Percentiles rank a stretch among this genome's conserved stretches.
phyloP scores from a whole-genome alignment of 2,329 filamentous ascomycete genomes.

The Fusarium decemcellulare region DNA sequence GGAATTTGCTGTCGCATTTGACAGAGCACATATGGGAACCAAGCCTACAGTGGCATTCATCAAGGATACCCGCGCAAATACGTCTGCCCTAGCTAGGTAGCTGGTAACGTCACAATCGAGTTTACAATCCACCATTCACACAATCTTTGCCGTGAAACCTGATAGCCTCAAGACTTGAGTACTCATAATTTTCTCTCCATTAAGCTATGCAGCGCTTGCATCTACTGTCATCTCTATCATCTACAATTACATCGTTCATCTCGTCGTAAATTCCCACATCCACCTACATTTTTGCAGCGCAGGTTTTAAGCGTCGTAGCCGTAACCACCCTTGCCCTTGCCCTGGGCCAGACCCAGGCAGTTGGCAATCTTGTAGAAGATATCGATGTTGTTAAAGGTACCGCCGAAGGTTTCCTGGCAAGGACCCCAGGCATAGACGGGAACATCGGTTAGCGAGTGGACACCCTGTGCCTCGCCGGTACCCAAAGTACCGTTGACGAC shows the following conservation, averaged over 20 bases:
- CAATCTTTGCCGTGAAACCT: background rate
- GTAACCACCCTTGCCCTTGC: constrained; percentile 38
- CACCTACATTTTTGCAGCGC: background rate
- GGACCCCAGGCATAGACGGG: constrained; percentile 85
- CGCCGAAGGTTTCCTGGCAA: constrained; percentile 82
- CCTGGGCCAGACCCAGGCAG: constrained; percentile 70
- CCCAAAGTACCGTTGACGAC: constrained; percentile 83
- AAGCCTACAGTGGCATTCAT: background rate
- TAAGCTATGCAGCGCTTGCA: constrained; percentile 34
- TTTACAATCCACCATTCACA: background rate
- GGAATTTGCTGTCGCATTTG: constrained; percentile 7
- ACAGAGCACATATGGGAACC: background rate
- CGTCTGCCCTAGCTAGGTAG: constrained; percentile 14
- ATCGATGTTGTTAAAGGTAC: constrained; percentile 79
- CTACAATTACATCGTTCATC: constrained; percentile 36
- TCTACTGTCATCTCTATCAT: constrained; percentile 20
- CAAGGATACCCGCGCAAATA: background rate
- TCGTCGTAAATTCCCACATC: constrained; percentile 36
- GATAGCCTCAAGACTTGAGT: constrained; percentile 10
- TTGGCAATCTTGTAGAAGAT: constrained; percentile 82
- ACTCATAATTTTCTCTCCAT: constrained; percentile 12
- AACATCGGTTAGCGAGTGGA: constrained; percentile 84
- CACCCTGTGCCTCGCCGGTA: constrained; percentile 74
- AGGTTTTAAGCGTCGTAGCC: constrained; percentile 36
- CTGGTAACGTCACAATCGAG: constrained; percentile 1